Evolutionary conservation across 2,329 filamentous ascomycete species (phyloP).

Genomic region (Hypoxylon sp.): DNA sequence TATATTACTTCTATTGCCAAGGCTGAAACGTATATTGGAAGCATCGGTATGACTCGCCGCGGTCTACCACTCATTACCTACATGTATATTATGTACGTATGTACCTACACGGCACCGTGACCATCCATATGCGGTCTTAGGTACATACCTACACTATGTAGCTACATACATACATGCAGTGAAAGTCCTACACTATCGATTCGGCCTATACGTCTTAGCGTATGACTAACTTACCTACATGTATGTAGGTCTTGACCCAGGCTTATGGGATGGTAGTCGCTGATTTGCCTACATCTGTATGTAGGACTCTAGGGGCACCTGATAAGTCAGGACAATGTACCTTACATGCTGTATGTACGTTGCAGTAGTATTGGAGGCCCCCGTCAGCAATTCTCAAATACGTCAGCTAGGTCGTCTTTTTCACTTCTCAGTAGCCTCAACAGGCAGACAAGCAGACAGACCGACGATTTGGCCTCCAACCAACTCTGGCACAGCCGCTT

Average conservation of each 20-base stretch:
- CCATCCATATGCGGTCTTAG: neutral
- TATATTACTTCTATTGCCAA: neutral
- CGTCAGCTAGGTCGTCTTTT: neutral
- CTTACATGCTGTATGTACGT: no score
- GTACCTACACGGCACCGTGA: no score
- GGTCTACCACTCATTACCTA: no score
- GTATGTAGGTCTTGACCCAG: neutral
- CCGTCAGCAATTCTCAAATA: neutral
- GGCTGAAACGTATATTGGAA: neutral
- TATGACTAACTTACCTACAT: neutral
- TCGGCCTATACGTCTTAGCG: neutral
- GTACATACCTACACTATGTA: neutral
- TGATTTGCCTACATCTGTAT: no score
- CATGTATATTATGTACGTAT: no score
- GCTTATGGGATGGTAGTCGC: no score
- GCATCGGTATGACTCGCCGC: neutral
- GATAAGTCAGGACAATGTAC: neutral
- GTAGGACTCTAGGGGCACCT: no score
- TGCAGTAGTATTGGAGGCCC: neutral
- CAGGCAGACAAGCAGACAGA: neutral
- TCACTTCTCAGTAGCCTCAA: neutral
- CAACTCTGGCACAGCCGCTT: neutral
- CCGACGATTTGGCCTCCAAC: slow-evolving; percentile 2
- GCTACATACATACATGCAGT: no score
- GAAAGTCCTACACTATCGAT: neutral